Conservation (phyloP, 495 filamentous ascomycete genomes). For the Physcia stellaris region DNA sequence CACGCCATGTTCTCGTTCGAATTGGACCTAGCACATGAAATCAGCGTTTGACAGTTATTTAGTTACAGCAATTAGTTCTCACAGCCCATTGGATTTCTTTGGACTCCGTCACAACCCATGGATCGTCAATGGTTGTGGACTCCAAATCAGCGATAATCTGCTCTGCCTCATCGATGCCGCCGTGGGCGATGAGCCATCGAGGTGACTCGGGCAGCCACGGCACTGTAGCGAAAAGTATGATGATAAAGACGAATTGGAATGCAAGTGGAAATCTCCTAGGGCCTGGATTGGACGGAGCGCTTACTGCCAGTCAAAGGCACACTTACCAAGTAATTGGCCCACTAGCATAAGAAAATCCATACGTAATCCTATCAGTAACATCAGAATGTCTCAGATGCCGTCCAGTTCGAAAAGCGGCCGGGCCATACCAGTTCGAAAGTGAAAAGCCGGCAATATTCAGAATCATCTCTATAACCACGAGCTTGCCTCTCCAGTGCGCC, state of each 20-base stretch:
- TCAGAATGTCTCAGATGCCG: too few relatives aligned
- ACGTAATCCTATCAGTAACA: too few relatives aligned
- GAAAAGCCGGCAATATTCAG: conserved; percentile 47
- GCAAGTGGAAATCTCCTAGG: conserved; percentile 45
- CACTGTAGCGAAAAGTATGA: conserved; percentile 33
- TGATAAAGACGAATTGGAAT: conserved; percentile 44
- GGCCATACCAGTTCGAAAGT: conserved; percentile 38
- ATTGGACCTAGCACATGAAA: too few relatives aligned
- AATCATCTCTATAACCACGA: conserved; percentile 47
- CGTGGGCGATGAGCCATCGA: conserved; percentile 36
- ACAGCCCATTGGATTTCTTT: conserved; percentile 35
- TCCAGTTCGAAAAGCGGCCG: too few relatives aligned
- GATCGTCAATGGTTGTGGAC: conserved; percentile 28
- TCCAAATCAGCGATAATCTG: conserved; percentile 37
- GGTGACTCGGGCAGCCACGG: conserved; percentile 46
- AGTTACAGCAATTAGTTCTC: too few relatives aligned
- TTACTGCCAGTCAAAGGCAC: too few relatives aligned
- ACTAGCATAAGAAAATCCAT: conserved; percentile 35
- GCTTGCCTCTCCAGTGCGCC: conserved; percentile 41
- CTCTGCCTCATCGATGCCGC: conserved; percentile 28
- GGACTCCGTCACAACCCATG: conserved; percentile 29
- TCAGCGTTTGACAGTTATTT: too few relatives aligned
- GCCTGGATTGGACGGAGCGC: too few relatives aligned
- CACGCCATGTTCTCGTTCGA: conserved; percentile 34
- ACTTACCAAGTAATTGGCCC: conserved; percentile 34